These are phyloP conservation scores for Diaporthe sp. DNA, from an alignment of 2,329 filamentous ascomycete species.

Conservation along the genomic window DNA sequence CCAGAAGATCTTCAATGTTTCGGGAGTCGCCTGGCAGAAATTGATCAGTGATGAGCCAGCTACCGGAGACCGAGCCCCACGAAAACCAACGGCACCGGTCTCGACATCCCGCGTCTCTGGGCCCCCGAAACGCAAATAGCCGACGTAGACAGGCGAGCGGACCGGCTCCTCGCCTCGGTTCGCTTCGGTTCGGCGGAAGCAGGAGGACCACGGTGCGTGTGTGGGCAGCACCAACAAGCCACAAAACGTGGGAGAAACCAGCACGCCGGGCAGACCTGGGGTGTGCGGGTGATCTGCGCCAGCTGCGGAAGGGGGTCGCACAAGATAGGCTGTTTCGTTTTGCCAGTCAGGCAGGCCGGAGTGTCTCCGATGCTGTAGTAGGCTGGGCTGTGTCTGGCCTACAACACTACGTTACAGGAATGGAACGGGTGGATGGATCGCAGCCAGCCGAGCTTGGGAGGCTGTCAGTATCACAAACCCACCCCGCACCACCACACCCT, in stretches of 20 bases:
- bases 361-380: not conserved
- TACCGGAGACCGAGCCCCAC: not conserved
- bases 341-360: not conserved
- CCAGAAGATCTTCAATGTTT: not conserved
- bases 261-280: not conserved
- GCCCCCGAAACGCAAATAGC: not conserved
- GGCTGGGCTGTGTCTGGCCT: too few species aligned
- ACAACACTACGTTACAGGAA: not conserved
- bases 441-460: conserved; percentile 22
- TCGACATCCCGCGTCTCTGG: not conserved
- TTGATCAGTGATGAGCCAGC: not conserved
- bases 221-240: conserved; percentile 21
- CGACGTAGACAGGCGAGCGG: conserved; percentile 4
- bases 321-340: not conserved
- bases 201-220: not conserved
- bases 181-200: conserved; percentile 15
- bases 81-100: not conserved
- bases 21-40: not conserved
- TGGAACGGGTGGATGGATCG: not conserved
- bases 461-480: conserved; percentile 12
- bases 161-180: conserved; percentile 1
- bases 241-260: conserved; percentile 24
- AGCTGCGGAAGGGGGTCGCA: conserved; percentile 14
- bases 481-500: conserved; percentile 31
- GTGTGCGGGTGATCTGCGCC: conserved; percentile 16